phyloP scores from a whole-genome alignment of 2,329 filamentous ascomycete species.

The Trichophyton verrucosum region DNA sequence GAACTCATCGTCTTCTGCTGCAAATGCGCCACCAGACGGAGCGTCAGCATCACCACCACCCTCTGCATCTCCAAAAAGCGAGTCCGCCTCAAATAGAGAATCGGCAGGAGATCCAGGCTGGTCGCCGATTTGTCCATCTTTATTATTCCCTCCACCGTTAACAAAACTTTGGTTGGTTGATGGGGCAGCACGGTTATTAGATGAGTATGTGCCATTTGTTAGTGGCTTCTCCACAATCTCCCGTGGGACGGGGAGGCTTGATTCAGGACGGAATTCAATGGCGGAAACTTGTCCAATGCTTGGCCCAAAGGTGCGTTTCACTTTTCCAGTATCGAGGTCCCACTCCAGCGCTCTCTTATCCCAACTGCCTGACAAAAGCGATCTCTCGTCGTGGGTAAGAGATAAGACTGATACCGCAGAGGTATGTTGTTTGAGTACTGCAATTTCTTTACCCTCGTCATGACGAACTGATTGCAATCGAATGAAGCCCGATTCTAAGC shows the following conservation, averaged over 20 bases:
- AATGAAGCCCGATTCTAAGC: constrained; percentile 80
- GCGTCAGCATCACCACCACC: constrained; percentile 37
- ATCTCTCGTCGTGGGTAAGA: constrained; percentile 71
- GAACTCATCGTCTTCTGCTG: constrained; percentile 76
- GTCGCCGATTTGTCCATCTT: constrained; percentile 35
- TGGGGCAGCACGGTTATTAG: constrained; percentile 56
- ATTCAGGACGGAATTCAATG: constrained; percentile 71
- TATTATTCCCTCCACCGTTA: constrained; percentile 26
- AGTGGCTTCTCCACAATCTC: constrained; percentile 47
- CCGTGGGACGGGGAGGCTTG: constrained; percentile 60
- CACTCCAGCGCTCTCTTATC: constrained; percentile 90
- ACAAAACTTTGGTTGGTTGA: constrained; percentile 42
- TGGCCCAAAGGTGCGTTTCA: constrained; percentile 62
- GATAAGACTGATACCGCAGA: constrained; percentile 84
- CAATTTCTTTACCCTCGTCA: constrained; percentile 83
- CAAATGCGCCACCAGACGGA: constrained; percentile 50
- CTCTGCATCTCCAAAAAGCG: constrained; percentile 75
- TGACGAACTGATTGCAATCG: constrained; percentile 89
- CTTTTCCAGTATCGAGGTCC: constrained; percentile 78
- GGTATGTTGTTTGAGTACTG: constrained; percentile 66
- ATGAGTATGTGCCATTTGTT: constrained; percentile 57
- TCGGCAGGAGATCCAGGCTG: constrained; percentile 58
- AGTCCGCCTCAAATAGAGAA: constrained; percentile 75
- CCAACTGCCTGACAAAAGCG: constrained; percentile 86
- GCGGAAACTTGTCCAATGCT: constrained; percentile 75